Percentiles rank a stretch among this genome's conserved stretches.
Conservation (phyloP, 768 basidiomycete genomes). For the Trametes cinnabarina region DNA sequence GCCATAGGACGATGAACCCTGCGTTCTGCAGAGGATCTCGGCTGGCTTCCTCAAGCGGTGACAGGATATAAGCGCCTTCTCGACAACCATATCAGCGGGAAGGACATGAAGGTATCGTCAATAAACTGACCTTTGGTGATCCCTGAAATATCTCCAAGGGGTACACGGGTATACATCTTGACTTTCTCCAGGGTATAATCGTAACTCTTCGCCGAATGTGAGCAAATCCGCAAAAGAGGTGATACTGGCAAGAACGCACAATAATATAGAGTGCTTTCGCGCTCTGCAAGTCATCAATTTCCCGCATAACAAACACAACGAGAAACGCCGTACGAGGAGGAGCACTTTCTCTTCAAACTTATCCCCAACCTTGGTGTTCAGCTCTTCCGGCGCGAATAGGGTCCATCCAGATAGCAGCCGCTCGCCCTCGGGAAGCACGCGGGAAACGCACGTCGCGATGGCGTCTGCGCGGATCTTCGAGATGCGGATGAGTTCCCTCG, state of each 20-base stretch:
- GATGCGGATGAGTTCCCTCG: slow-evolving; percentile 81
- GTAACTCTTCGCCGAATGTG: slow-evolving; percentile 59
- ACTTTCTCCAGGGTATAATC: slow-evolving; percentile 94
- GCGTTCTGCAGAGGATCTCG: slow-evolving; percentile 86
- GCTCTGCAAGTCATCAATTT: slow-evolving; percentile 29
- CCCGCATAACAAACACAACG: not conserved
- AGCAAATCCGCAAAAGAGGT: not conserved
- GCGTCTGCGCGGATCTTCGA: slow-evolving; percentile 91
- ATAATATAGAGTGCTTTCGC: slow-evolving; percentile 69
- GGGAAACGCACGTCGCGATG: slow-evolving; percentile 80
- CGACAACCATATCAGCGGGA: not conserved
- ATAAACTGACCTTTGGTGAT: slow-evolving; percentile 68
- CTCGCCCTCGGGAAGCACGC: slow-evolving; percentile 44
- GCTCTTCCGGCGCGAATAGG: slow-evolving; percentile 76
- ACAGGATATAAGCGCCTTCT: slow-evolving; percentile 91
- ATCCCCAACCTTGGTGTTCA: slow-evolving; percentile 68
- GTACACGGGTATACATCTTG: slow-evolving; percentile 84
- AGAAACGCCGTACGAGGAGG: slow-evolving; percentile 61
- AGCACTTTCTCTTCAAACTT: slow-evolving; percentile 95
- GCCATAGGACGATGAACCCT: slow-evolving; percentile 84
- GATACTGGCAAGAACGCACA: slow-evolving; percentile 43
- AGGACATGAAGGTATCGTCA: not conserved
- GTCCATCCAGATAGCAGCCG: slow-evolving; percentile 87
- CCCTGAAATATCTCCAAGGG: slow-evolving; percentile 71
- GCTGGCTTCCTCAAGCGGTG: slow-evolving; percentile 88